A percentile compares a stretch with the other conserved stretches of the same genome.
These are phyloP conservation scores for Citrus trifoliata DNA, from an alignment of 345 rosid genomes.

Conservation along the genomic window DNA sequence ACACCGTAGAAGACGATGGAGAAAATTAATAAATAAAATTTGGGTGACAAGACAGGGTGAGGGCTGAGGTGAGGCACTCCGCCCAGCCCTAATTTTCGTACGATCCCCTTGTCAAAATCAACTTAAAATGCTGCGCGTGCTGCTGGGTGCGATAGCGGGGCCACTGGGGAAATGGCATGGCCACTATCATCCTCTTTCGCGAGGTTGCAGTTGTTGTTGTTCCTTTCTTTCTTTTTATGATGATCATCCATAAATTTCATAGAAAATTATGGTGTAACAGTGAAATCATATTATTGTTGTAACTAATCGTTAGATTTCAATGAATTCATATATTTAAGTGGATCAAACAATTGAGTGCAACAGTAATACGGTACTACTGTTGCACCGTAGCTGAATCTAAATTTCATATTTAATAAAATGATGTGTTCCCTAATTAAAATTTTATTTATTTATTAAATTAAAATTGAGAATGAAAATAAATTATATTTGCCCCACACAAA, in stretches of 20 bases:
- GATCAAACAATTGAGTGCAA: rapidly evolving
- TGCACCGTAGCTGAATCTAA: rapidly evolving
- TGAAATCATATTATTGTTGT: rapidly evolving
- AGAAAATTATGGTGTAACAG: rapidly evolving
- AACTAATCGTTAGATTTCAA: rapidly evolving
- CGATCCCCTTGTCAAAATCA: background rate
- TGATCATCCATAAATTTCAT: background rate
- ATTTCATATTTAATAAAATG: no score
- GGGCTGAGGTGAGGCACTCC: background rate
- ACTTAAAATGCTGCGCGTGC: no score
- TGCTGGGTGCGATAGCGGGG: no score
- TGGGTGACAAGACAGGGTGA: background rate
- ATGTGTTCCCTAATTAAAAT: no score
- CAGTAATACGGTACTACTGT: rapidly evolving
- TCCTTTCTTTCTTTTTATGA: background rate
- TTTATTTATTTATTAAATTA: no score
- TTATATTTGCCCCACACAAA: no score
- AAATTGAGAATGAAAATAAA: no score
- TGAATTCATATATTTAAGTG: rapidly evolving
- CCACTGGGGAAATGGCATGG: no score
- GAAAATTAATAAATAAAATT: no score
- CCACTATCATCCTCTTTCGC: no score
- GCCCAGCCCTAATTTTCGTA: background rate
- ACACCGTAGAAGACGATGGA: no score
- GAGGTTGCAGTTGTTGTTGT: background rate